Percentiles rank a stretch among this genome's conserved stretches.
Conservation (phyloP, 345 rosid species). For the Dimocarpus longan region DNA sequence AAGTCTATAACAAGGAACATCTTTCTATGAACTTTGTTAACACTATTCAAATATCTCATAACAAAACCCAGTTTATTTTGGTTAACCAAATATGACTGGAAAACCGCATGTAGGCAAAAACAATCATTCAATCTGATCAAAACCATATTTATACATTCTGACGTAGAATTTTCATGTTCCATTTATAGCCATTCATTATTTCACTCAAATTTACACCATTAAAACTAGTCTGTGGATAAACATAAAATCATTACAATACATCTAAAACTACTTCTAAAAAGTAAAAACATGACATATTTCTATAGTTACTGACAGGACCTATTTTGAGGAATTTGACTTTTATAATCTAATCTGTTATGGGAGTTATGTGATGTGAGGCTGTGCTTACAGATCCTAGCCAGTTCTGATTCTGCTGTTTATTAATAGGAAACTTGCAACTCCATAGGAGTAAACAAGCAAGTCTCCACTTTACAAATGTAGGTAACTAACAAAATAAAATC, state of each 20-base stretch:
- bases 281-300: background rate
- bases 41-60: too few relatives aligned
- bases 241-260: background rate
- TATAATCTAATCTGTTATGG: background rate
- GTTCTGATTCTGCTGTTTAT: background rate
- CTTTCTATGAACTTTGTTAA: too few relatives aligned
- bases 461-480: background rate
- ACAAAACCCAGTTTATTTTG: too few relatives aligned
- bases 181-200: too few relatives aligned
- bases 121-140: too few relatives aligned
- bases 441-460: background rate
- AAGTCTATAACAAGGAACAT: background rate
- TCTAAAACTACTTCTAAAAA: background rate
- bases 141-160: too few relatives aligned
- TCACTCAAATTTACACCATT: background rate
- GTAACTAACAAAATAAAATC: background rate
- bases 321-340: background rate
- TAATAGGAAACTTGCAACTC: background rate
- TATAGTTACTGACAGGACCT: background rate
- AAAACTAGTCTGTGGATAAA: background rate
- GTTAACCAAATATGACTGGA: too few relatives aligned
- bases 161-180: too few relatives aligned
- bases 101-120: too few relatives aligned
- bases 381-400: background rate
- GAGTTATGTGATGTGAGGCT: background rate